phyloP scores from a whole-genome alignment of 2,329 filamentous ascomycete genomes.

The Apiospora koreana region DNA sequence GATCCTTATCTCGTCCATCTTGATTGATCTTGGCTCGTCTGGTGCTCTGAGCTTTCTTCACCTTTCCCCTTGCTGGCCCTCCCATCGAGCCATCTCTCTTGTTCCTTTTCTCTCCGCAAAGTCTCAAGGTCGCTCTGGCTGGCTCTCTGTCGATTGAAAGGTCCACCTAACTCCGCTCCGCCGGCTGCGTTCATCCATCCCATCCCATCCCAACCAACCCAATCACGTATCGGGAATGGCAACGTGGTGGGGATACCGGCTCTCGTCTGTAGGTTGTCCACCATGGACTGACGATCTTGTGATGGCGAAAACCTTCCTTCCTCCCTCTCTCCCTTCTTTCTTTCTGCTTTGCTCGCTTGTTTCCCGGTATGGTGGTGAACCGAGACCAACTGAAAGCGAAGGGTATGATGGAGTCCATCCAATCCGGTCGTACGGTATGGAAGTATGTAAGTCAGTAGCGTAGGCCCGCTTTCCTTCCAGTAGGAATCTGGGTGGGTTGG shows the following conservation, averaged over 20 bases:
- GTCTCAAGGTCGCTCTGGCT: not conserved
- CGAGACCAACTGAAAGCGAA: not conserved
- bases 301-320: not conserved
- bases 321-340: not conserved
- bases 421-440: not conserved
- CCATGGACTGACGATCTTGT: not conserved
- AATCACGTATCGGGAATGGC: not conserved
- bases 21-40: not conserved
- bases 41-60: not conserved
- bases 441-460: not conserved
- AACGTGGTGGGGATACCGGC: not conserved
- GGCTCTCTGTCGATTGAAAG: not conserved
- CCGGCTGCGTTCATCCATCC: not conserved
- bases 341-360: not conserved
- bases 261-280: not conserved
- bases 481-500: not conserved
- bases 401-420: not conserved
- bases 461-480: conserved; percentile 5
- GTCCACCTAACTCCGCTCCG: conserved; percentile 1
- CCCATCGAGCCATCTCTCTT: not conserved
- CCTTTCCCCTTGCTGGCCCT: not conserved
- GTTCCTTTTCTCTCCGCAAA: not conserved
- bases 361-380: not conserved
- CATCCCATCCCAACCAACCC: not conserved
- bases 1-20: not conserved